Conservation (phyloP, 495 filamentous ascomycete genomes). For the Daldinia caldariorum region DNA sequence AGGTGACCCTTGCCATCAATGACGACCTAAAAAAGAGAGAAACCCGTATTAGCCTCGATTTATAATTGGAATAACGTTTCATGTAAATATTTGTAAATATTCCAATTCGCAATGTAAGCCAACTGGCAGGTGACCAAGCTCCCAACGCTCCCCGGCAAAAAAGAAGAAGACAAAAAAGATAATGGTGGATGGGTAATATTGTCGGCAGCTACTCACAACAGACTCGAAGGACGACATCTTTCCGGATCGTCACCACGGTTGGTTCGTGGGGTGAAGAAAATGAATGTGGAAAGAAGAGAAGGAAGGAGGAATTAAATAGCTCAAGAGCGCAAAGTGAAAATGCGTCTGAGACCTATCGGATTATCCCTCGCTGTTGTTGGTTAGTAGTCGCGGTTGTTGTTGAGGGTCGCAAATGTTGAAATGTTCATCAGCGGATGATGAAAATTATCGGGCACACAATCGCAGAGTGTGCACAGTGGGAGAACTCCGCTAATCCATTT, state of each 20-base stretch:
- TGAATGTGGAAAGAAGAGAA: slow-evolving; percentile 43
- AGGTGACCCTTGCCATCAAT: slow-evolving; percentile 99
- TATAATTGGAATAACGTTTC: background rate
- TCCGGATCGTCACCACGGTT: slow-evolving; percentile 57
- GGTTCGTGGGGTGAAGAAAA: slow-evolving; percentile 26
- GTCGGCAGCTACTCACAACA: slow-evolving; percentile 75
- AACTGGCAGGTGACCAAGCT: slow-evolving; percentile 1
- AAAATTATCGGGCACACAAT: slow-evolving; percentile 49
- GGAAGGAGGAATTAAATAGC: slow-evolving; percentile 44
- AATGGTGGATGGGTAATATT: slow-evolving; percentile 25
- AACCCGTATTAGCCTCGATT: slow-evolving; percentile 14
- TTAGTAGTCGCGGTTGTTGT: slow-evolving; percentile 51
- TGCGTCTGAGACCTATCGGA: slow-evolving; percentile 47
- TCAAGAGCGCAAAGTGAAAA: slow-evolving; percentile 46
- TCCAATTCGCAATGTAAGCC: background rate
- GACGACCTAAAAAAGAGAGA: slow-evolving; percentile 75
- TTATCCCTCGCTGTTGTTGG: slow-evolving; percentile 47
- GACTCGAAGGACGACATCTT: slow-evolving; percentile 98
- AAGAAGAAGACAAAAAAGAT: background rate
- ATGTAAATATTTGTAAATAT: slow-evolving; percentile 3
- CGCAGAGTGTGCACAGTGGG: slow-evolving; percentile 45
- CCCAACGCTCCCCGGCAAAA: slow-evolving; percentile 2
- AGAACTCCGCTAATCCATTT: slow-evolving; percentile 49
- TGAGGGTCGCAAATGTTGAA: slow-evolving; percentile 48
- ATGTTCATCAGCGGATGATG: slow-evolving; percentile 29